Base-by-base conservation (phyloP, 2,329 filamentous ascomycete genomes). In the Beauveria asiatica region DNA sequence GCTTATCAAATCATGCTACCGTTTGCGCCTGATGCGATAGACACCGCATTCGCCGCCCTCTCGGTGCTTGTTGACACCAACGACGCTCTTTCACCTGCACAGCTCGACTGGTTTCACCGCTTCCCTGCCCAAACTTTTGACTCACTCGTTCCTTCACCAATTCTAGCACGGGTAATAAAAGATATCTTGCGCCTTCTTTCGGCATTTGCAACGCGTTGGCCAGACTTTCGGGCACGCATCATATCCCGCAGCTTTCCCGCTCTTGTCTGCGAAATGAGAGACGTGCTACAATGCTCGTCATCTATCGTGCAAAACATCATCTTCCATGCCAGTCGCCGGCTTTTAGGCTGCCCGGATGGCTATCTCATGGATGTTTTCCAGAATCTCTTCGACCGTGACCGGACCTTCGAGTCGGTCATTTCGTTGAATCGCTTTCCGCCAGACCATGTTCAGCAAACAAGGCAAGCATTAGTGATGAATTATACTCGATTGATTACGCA, bases 1-100 rank as follows among this genome's bases (percentile, higher is more conserved):
- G 67, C 78, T 13, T 70, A 72, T 1, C 68, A 75, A 50, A 65
- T 33, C 13, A 65, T 49, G 52, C 62, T 41, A 58, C 62, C 2
- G 53, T 61, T 5, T 33, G 9, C 25, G 11, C 39, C 53, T 11
- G 21, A 33, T 5, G 37, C 51, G 17, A 63, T 74, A n/a, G 71
- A 76, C 49, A 57, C 55, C 2, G 73, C 68, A 4, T 75, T 79
- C 37, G 42, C 37, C 3, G 67, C 71, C 2, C 61, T 79, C 59
- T 70, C 70, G 53, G 62, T 62, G 3, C 57, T 78, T 57, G 69
- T 80, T 10, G 73, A 71, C 64, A 68, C 65, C 55, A 79, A 79
- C 62, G 65, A 68, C 10, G 64, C 63, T 6, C 61, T 79, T 5
- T 61, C 66, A 4, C 54, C 54, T 3, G 4, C 39, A 5, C 62